phyloP scores from a whole-genome alignment of 768 basidiomycete genomes.

The Holtermanniella nyarrowii region DNA sequence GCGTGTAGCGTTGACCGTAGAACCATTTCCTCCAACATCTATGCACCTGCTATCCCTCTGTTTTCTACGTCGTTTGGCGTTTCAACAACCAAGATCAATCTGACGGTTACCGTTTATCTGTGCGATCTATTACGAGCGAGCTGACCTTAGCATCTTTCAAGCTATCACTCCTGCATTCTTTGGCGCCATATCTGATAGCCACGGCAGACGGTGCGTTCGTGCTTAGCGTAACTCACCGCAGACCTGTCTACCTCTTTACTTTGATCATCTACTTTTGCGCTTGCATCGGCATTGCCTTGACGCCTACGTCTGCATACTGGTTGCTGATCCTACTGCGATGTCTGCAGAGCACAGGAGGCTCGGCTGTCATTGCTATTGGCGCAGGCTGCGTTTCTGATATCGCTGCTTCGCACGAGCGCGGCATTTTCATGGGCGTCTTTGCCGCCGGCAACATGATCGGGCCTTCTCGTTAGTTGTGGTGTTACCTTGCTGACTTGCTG shows the following conservation, averaged over 20 bases:
- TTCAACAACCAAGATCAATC: constrained; percentile 61
- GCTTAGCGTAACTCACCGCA: neutral
- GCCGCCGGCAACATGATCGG: constrained; percentile 28
- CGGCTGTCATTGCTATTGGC: constrained; percentile 68
- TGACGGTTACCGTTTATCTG: constrained; percentile 72
- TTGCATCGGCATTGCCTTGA: constrained; percentile 54
- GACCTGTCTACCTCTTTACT: constrained; percentile 47
- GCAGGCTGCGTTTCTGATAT: constrained; percentile 74
- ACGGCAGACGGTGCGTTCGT: constrained; percentile 22
- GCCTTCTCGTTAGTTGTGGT: constrained; percentile 16
- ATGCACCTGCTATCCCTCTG: constrained; percentile 67
- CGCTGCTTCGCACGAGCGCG: constrained; percentile 60
- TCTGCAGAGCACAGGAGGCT: constrained; percentile 65
- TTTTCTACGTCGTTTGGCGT: constrained; percentile 55
- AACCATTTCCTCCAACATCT: constrained; percentile 65
- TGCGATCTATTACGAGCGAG: neutral
- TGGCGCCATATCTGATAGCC: constrained; percentile 53
- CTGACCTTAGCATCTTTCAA: constrained; percentile 20
- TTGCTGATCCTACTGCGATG: constrained; percentile 68
- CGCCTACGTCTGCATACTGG: constrained; percentile 60
- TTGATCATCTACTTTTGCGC: constrained; percentile 55
- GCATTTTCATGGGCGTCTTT: constrained; percentile 62
- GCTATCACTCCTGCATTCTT: constrained; percentile 49
- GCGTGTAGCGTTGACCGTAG: constrained; percentile 1
- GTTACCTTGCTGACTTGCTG: constrained; percentile 6